Evolutionary conservation across 805 yeast species (phyloP), one percentile per base, ranked within the genome.

Genomic region (Yarrowia porcina): DNA sequence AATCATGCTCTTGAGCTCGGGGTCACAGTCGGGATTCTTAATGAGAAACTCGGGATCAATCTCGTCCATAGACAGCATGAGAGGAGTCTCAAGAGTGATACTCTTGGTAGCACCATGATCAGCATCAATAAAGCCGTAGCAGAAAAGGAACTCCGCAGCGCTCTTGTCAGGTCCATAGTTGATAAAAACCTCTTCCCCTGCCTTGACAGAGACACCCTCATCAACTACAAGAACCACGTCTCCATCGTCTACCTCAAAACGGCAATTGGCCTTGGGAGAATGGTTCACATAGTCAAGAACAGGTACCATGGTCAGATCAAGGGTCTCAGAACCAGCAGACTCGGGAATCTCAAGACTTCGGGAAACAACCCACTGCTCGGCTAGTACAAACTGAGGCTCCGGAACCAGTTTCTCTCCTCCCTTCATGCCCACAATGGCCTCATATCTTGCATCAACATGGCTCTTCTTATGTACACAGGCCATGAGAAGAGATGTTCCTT

Each of bases 261-360:
- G 64, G 17, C 75, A 71, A 44, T 72, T 73, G n/a, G 71, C 67
- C 1, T 57, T 44, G 35, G 61, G 63, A 15, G 66, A 38, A 66
- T 83, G 87, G 69, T 83, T 83, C 25, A 79, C 83, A 67, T 81
- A 77, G 67, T 83, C 88, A 3, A 83, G 67, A 5, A 82, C 66
- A 0, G 88, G 88, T 3, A 83, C 83, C 64, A 84, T 77, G 76
- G 79, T 83, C 63, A 80, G 45, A 49, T 66, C 64, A 15, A 63
- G 38, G 3, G 20, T 18, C 12, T 23, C 18, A 9, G 64, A 49
- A 15, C 35, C 65, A 12, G 42, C 65, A 7, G 61, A 64, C 4
- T 65, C 64, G 3, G 68, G 67, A 1, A 75, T 66, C 47, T 74
- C 75, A 32, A 77, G 61, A 2, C 71, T 65, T 13, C 80, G 67